Conservation (phyloP, 345 rosid genomes). For the Limnanthes douglasii region DNA sequence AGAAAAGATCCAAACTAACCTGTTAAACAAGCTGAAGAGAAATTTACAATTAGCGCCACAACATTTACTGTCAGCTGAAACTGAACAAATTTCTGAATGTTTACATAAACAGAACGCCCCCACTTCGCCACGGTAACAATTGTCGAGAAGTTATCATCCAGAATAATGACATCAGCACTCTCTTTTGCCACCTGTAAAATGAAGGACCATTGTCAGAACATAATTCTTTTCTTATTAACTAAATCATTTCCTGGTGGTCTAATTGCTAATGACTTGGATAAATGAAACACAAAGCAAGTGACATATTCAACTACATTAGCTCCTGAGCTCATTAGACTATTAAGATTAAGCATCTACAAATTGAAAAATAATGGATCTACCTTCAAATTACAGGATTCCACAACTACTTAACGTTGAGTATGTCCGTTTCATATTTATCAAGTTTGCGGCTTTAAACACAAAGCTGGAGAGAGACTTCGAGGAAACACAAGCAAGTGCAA, state of each 20-base stretch:
- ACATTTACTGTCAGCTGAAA: slow-evolving; percentile 88
- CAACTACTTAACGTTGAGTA: too few relatives aligned
- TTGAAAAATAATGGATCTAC: too few relatives aligned
- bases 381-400: too few relatives aligned
- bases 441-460: too few relatives aligned
- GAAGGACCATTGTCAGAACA: neutral
- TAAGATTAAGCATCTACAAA: neutral
- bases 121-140: slow-evolving; percentile 72
- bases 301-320: too few relatives aligned
- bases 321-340: too few relatives aligned
- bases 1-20: slow-evolving; percentile 24
- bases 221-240: neutral
- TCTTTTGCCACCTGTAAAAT: slow-evolving; percentile 61
- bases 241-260: slow-evolving; percentile 1
- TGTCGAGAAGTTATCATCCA: slow-evolving; percentile 78
- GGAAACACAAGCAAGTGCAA: too few relatives aligned
- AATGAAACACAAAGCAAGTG: neutral
- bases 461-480: too few relatives aligned
- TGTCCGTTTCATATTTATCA: too few relatives aligned
- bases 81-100: slow-evolving; percentile 86
- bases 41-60: slow-evolving; percentile 74
- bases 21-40: slow-evolving; percentile 78
- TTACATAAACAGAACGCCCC: slow-evolving; percentile 83
- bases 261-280: too few relatives aligned
- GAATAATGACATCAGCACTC: slow-evolving; percentile 81